phyloP scores from a whole-genome alignment of 148 eudicot genomes.

The Fagopyrum tataricum region DNA sequence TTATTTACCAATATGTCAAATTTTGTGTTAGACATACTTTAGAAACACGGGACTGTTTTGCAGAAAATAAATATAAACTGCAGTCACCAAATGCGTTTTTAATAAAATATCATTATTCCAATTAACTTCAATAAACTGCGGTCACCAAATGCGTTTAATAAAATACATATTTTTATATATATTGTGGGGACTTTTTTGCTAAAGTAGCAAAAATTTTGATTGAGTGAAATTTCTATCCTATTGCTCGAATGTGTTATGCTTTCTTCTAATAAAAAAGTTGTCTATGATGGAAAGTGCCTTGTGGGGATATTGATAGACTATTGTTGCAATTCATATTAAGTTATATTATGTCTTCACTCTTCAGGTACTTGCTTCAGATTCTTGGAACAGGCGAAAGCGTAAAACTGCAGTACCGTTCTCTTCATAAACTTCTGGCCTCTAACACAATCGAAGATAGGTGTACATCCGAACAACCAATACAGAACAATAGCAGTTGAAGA shows the following conservation, averaged over 20 bases:
- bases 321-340: neutral
- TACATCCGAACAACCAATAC: constrained; percentile 25
- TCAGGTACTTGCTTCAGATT: constrained; percentile 71
- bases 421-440: constrained; percentile 37
- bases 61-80: no score
- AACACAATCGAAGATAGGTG: constrained; percentile 35
- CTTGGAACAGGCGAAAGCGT: constrained; percentile 68
- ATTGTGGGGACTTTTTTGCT: no score
- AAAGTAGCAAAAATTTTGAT: no score
- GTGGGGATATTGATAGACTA: neutral
- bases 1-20: no score
- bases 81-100: no score
- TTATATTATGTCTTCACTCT: neutral
- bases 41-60: no score
- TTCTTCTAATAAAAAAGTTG: constrained; percentile 1
- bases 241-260: neutral
- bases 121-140: no score
- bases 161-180: no score
- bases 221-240: neutral
- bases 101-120: no score
- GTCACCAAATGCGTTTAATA: no score
- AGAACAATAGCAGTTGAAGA: constrained; percentile 36
- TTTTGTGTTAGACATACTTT: no score
- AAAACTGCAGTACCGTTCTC: constrained; percentile 77
- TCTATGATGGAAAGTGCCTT: neutral